Percentiles rank a stretch among this genome's conserved stretches.
Evolutionary conservation across 2,329 filamentous ascomycete genomes (phyloP).

Genomic region (Colletotrichum tropicicola): DNA sequence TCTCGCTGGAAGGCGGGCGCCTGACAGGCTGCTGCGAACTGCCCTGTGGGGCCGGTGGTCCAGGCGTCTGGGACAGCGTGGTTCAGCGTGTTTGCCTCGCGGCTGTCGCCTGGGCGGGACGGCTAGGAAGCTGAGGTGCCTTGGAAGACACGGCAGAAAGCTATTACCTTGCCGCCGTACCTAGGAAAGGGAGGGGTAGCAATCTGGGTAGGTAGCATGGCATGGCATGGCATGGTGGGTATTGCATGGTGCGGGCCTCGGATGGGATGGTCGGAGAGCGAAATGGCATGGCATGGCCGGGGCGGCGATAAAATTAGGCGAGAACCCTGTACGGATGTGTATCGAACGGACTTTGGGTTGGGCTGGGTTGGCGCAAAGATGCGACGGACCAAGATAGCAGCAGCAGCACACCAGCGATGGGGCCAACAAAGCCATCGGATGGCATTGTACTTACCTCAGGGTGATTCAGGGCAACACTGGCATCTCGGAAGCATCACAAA

Average conservation of each 20-base stretch:
- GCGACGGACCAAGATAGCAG: background rate
- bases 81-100: background rate
- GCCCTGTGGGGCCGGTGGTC: conserved; percentile 12
- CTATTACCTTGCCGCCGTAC: too few species aligned
- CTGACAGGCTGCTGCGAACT: conserved; percentile 16
- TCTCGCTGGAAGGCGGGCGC: background rate
- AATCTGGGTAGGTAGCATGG: too few species aligned
- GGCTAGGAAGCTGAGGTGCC: too few species aligned
- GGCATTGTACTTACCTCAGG: background rate
- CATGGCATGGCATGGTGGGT: conserved; percentile 1
- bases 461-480: background rate
- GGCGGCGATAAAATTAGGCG: conserved; percentile 11
- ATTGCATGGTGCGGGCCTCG: too few species aligned
- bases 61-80: conserved; percentile 15
- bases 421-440: background rate
- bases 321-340: conserved; percentile 7
- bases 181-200: too few species aligned
- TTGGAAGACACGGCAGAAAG: background rate
- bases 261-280: background rate
- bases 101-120: background rate
- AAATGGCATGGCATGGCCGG: background rate
- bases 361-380: background rate
- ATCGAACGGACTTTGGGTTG: background rate
- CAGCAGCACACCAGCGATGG: background rate
- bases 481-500: background rate